Percentiles rank a stretch among this genome's conserved stretches.
Conservation (phyloP, 1,284 basidiomycete genomes). For the Puccinia triticina region DNA sequence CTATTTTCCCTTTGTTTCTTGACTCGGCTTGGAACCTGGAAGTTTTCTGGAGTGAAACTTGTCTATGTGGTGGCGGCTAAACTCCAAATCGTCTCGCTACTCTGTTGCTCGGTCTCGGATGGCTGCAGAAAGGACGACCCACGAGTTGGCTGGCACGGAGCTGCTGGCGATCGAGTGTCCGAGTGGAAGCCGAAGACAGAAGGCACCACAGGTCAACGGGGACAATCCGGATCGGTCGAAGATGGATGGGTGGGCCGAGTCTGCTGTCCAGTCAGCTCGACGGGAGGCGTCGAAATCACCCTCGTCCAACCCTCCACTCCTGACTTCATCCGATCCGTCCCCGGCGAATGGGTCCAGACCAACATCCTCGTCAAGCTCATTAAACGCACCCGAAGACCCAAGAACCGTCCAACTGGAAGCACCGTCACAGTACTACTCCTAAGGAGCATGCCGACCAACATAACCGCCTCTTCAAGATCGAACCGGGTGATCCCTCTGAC, state of each 20-base stretch:
- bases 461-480: constrained; percentile 70
- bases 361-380: constrained; percentile 80
- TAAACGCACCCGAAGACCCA: constrained; percentile 65
- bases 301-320: neutral
- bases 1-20: no score
- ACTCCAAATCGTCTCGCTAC: no score
- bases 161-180: constrained; percentile 20
- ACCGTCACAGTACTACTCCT: constrained; percentile 36
- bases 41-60: no score
- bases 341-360: constrained; percentile 74
- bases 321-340: constrained; percentile 73
- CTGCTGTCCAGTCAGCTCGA: constrained; percentile 3
- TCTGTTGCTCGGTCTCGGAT: no score
- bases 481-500: constrained; percentile 78
- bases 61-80: no score
- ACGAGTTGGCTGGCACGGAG: neutral
- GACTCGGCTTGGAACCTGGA: no score
- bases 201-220: neutral
- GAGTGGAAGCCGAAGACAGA: neutral
- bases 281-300: constrained; percentile 25
- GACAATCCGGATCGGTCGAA: neutral
- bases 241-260: constrained; percentile 16
- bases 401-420: constrained; percentile 32
- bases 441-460: constrained; percentile 56
- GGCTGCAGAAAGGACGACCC: constrained; percentile 1